These are phyloP conservation scores for Fusarium denticulatum DNA, from an alignment of 2,329 filamentous ascomycete genomes.

Conservation along the genomic window DNA sequence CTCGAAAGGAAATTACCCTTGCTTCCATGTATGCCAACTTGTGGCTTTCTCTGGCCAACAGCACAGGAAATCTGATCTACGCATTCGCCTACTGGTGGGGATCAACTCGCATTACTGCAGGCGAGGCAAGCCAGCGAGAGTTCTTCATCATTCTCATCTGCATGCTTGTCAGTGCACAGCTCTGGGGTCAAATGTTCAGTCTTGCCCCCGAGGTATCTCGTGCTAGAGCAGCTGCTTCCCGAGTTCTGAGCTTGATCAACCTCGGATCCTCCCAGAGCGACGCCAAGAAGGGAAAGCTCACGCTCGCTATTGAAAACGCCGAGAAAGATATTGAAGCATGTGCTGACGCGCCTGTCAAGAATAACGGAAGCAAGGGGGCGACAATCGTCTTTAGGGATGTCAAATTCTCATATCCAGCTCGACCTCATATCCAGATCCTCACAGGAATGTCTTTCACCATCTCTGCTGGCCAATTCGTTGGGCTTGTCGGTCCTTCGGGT, in stretches of 20 bases:
- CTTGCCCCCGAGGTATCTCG: conserved; percentile 79
- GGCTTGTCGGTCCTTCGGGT: conserved; percentile 72
- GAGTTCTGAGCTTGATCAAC: conserved; percentile 64
- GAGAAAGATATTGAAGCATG: conserved; percentile 53
- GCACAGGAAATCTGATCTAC: conserved; percentile 73
- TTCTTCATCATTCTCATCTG: conserved; percentile 80
- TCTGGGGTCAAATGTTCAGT: conserved; percentile 79
- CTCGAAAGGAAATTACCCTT: conserved; percentile 64
- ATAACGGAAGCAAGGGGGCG: conserved; percentile 48
- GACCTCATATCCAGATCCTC: conserved; percentile 67
- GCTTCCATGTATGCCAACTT: conserved; percentile 63
- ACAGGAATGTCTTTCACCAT: conserved; percentile 66
- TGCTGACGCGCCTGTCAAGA: conserved; percentile 42
- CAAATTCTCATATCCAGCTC: conserved; percentile 72
- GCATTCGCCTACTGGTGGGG: conserved; percentile 86
- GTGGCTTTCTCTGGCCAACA: conserved; percentile 69
- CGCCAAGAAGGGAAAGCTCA: conserved; percentile 19
- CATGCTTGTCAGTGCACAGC: conserved; percentile 76
- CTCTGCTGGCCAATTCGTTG: conserved; percentile 68
- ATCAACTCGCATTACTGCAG: conserved; percentile 73
- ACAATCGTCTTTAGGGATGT: conserved; percentile 67
- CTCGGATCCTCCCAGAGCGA: conserved; percentile 50
- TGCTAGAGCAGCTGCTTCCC: conserved; percentile 68
- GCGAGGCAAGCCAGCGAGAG: conserved; percentile 70
- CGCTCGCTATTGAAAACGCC: conserved; percentile 4